Base-by-base conservation (phyloP, 2,329 filamentous ascomycete genomes). In the Hortaea werneckii region DNA sequence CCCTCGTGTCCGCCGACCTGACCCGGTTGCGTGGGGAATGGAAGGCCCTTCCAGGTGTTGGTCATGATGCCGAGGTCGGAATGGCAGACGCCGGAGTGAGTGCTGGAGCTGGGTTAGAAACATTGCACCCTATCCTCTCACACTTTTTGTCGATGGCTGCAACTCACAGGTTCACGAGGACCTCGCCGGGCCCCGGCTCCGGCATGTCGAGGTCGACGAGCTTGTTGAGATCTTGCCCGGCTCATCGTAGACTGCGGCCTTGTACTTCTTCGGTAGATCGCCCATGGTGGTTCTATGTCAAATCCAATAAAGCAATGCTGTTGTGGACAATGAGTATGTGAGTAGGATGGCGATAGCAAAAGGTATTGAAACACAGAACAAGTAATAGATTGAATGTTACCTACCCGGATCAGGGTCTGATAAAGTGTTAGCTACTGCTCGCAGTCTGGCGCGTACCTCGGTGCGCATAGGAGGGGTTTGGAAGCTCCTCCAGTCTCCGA, bases 1-100 rank as follows among this genome's bases (percentile, higher is more conserved):
- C 82, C 82, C 64, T 85, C 82, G 57, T 85, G 82, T 4, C 82
- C 82, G 37, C 82, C 82, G 4, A 83, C 73, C 60, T 83, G 80
- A 7, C 78, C 77, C 34, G 72, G 62, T 57, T 73, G 74, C 6
- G 78, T 82, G 32, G 75, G 77, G 51, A 67, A 68, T 1, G 78
- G 79, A 1, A 85, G 72, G 8, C 67, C 71, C 50, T 66, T 71
- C 72, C 77, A 82, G 5, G 53, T 44, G 56, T 69, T 71, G 43
- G 62, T 67, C 69, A 73, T 73, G 45, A 80, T 64, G 41, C 73
- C 77, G 50, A 78, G 65, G 56, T 83, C 79, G 2, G 73, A 78
- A 59, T 83, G 79, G 63, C 79, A 83, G 40, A 83, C 79, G 42
- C 80, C 80, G 0, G 76, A 77, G 57, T 82, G 79, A 4, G 79